Evolutionary conservation across 176 grass and related monocot species (phyloP), one percentile per base, ranked within the genome.

Genomic region (Raddia distichophylla): DNA sequence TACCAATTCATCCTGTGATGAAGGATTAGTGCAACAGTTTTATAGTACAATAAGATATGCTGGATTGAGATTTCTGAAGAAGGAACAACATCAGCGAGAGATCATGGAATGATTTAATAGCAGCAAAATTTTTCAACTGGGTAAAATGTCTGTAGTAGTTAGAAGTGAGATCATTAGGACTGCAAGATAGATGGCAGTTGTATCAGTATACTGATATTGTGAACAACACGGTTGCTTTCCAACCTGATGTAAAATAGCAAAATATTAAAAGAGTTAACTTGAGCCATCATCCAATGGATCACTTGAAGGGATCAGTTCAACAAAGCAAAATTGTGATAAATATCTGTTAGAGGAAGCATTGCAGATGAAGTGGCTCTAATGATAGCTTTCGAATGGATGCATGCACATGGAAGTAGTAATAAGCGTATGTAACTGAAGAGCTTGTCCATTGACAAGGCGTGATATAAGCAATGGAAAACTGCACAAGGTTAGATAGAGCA

Each of bases 341-440:
- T 87, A 77, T 64, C 56, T 54, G 5, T 12, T 6, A n/a, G 48
- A 46, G 8, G 16, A 10, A n/a, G 48, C 1, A 20, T 10, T 35
- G 51, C 35, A 35, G 35, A 57, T 49, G 79, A 77, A 64, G 11
- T 13, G 18, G 20, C 20, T 19, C 15, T 11, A 35, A 48, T 77
- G 55, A 87, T 27, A 27, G 27, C 72, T 69, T 87, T 54, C 6
- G 15, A 47, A 69, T 69, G 53, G 12, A n/a, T 74, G 1, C 33
- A 85, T 68, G 8, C 32, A 60, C 17, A 44, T 69, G 53, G 20
- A 34, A 32, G 45, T 18, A 33, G 13, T 74, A 1, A 7, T 74
- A 1, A 7, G 5, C 9, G 14, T 47, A 48, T 17, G 35, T 45
- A 74, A 58, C 9, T 0, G 60, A 46, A 47, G 50, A 67, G 10